Conservation (phyloP, 176 grass and related monocot species). For the Carex cristatella region DNA sequence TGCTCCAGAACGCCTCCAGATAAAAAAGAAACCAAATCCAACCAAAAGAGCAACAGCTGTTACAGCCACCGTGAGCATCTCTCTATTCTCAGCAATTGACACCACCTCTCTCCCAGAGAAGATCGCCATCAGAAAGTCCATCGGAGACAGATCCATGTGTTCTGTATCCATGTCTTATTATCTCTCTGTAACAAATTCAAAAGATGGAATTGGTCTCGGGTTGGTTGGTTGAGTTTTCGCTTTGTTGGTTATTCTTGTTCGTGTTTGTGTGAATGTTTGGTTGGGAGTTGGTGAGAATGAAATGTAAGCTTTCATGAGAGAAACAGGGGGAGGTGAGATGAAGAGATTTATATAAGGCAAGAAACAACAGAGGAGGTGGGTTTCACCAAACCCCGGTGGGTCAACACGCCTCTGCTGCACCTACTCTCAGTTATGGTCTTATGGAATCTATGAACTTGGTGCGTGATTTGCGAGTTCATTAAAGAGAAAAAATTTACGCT, state of each 20-base stretch:
- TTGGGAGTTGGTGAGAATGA: slow-evolving; percentile 22
- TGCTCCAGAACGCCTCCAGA: slow-evolving; percentile 38
- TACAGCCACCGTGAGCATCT: slow-evolving; percentile 38
- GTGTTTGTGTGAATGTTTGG: neutral
- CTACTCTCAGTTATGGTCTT: neutral
- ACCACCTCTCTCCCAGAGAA: slow-evolving; percentile 32
- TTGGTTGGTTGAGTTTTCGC: neutral
- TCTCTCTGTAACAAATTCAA: neutral
- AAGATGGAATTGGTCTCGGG: neutral
- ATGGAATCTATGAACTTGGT: neutral
- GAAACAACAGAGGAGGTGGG: neutral
- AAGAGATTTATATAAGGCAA: slow-evolving; percentile 25
- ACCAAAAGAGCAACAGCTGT: slow-evolving; percentile 49
- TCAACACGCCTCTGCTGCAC: slow-evolving; percentile 36
- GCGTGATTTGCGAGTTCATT: neutral
- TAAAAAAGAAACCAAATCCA: slow-evolving; percentile 56
- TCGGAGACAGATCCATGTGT: slow-evolving; percentile 41
- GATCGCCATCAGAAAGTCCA: slow-evolving; percentile 72
- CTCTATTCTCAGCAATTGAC: slow-evolving; percentile 34
- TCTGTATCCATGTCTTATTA: slow-evolving; percentile 9
- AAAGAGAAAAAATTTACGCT: neutral
- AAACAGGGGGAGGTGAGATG: neutral
- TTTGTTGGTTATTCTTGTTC: neutral
- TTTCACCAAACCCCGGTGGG: slow-evolving; percentile 29
- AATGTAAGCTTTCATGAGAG: neutral